Evolutionary conservation across 2,329 filamentous ascomycete genomes (phyloP).

Genomic region (Colletotrichum graminicola): DNA sequence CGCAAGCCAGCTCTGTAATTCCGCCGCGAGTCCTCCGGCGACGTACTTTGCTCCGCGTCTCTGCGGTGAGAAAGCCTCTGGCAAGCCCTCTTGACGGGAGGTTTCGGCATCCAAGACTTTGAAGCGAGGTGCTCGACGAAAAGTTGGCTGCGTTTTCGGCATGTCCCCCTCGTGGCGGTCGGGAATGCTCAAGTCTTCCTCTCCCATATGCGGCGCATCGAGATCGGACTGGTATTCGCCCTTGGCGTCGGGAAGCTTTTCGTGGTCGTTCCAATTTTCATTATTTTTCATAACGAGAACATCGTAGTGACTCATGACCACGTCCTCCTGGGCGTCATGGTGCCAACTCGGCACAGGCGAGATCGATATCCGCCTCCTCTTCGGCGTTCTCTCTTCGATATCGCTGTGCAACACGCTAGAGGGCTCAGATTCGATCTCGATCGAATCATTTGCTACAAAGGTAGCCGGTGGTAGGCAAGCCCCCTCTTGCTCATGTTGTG

Average conservation of each 20-base stretch:
- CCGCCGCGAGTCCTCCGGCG: conserved; percentile 53
- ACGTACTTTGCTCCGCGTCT: conserved; percentile 52
- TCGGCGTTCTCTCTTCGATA: conserved; percentile 31
- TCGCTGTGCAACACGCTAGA: conserved; percentile 28
- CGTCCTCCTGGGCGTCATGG: conserved; percentile 13
- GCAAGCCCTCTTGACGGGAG: conserved; percentile 44
- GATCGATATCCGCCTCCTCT: conserved; percentile 39
- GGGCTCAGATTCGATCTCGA: conserved; percentile 42
- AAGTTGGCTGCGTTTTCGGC: conserved; percentile 52
- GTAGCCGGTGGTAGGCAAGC: neutral
- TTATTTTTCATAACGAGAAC: neutral
- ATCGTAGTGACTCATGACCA: neutral
- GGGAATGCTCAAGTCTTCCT: conserved; percentile 33
- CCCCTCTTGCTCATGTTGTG: conserved; percentile 45
- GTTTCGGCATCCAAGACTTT: conserved; percentile 48
- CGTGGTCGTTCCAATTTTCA: neutral
- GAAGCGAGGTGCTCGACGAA: conserved; percentile 56
- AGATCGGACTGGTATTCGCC: neutral
- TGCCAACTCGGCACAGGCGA: conserved; percentile 41
- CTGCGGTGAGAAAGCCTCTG: conserved; percentile 52
- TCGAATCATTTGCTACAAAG: conserved; percentile 35
- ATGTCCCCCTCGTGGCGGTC: neutral
- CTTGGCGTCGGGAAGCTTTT: conserved; percentile 1
- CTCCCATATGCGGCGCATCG: conserved; percentile 27
- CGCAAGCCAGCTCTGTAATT: conserved; percentile 57